These are phyloP conservation scores for Cnidoscolus chayamansa DNA, from an alignment of 441 rosid genomes.

Conservation along the genomic window DNA sequence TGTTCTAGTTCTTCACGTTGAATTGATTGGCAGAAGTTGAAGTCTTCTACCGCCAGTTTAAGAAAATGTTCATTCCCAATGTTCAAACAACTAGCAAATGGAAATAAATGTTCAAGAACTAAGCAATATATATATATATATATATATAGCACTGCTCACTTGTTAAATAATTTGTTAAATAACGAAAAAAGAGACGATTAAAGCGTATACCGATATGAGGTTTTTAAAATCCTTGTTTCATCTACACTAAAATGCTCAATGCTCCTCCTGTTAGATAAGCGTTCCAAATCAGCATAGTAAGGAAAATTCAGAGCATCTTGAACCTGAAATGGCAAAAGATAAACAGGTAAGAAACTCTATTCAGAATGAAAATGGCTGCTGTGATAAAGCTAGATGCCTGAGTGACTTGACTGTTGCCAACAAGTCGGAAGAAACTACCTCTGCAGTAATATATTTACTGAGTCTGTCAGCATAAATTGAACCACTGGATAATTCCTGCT, in stretches of 20 bases:
- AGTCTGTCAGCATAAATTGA: slow-evolving; percentile 30
- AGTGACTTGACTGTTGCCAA: slow-evolving; percentile 6
- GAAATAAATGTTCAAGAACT: slow-evolving; percentile 8
- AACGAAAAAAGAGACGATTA: neutral
- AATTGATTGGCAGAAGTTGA: slow-evolving; percentile 61
- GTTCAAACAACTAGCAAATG: slow-evolving; percentile 39
- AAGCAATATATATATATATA: neutral
- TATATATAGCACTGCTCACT: too few species aligned
- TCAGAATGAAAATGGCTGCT: slow-evolving; percentile 5
- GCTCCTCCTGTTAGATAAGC: slow-evolving; percentile 53
- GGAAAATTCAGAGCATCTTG: slow-evolving; percentile 54
- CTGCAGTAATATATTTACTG: slow-evolving; percentile 25
- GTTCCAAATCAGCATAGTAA: slow-evolving; percentile 47
- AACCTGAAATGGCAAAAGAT: slow-evolving; percentile 46
- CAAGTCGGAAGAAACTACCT: slow-evolving; percentile 34
- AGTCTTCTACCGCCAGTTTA: slow-evolving; percentile 67
- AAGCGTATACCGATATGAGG: slow-evolving; percentile 51
- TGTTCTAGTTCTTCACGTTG: slow-evolving; percentile 57
- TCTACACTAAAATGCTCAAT: slow-evolving; percentile 42
- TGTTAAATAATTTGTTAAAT: neutral
- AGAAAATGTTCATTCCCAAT: slow-evolving; percentile 43
- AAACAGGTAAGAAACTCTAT: neutral
- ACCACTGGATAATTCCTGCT: slow-evolving; percentile 38
- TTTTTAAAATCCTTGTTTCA: slow-evolving; percentile 46
- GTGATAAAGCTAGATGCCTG: neutral